Conservation (phyloP, 2,329 filamentous ascomycete genomes). For the Botrytis cinerea region DNA sequence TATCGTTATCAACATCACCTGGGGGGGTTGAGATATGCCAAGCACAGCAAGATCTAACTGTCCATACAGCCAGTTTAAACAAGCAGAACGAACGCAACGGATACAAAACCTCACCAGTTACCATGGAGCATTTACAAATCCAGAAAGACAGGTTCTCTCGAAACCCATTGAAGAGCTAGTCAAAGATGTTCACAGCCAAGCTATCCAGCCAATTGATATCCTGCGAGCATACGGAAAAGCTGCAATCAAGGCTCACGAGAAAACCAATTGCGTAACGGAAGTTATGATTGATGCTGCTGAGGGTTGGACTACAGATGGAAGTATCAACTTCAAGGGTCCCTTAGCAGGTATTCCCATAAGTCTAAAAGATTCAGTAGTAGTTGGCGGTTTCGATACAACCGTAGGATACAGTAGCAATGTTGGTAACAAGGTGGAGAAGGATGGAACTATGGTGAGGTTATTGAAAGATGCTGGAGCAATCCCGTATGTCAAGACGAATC, state of each 20-base stretch:
- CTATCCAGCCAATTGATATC: slow-evolving; percentile 67
- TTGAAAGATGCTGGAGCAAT: slow-evolving; percentile 87
- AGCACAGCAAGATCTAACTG: slow-evolving; percentile 38
- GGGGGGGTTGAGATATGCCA: neutral
- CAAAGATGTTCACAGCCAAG: slow-evolving; percentile 70
- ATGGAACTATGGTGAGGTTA: slow-evolving; percentile 73
- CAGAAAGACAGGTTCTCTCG: slow-evolving; percentile 68
- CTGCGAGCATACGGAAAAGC: slow-evolving; percentile 87
- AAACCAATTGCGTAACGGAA: slow-evolving; percentile 89
- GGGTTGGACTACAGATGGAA: slow-evolving; percentile 61
- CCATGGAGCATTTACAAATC: slow-evolving; percentile 61
- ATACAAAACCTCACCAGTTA: slow-evolving; percentile 70
- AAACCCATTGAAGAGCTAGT: slow-evolving; percentile 79
- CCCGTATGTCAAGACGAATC: slow-evolving; percentile 89
- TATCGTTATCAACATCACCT: slow-evolving; percentile 15
- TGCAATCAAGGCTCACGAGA: slow-evolving; percentile 77
- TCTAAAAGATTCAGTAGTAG: slow-evolving; percentile 77
- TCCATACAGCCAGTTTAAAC: slow-evolving; percentile 68
- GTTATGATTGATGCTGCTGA: slow-evolving; percentile 79
- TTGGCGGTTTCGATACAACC: slow-evolving; percentile 80
- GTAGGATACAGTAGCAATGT: slow-evolving; percentile 78
- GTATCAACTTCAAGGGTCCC: slow-evolving; percentile 74
- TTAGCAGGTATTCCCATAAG: slow-evolving; percentile 85
- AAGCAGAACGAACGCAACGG: slow-evolving; percentile 69
- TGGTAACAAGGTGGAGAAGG: slow-evolving; percentile 71